Percentiles rank a stretch among this genome's conserved stretches.
Conservation (phyloP, 306 rosid genomes). For the Vigna angularis region DNA sequence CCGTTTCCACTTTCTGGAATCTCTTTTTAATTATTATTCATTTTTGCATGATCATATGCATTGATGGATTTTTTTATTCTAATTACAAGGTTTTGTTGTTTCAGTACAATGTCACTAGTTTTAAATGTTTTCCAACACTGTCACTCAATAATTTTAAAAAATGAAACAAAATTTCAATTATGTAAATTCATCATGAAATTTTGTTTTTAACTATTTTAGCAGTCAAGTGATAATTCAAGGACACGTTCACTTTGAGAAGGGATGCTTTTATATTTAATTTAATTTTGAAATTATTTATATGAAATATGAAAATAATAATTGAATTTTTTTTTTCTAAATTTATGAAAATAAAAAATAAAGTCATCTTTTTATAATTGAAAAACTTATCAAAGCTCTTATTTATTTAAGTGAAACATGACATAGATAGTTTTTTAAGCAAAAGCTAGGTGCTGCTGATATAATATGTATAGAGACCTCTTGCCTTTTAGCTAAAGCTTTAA, state of each 20-base stretch:
- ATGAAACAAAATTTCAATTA: neutral
- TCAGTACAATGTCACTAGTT: neutral
- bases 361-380: neutral
- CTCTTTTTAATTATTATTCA: neutral
- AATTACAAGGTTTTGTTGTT: slow-evolving; percentile 1
- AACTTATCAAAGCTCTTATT: neutral
- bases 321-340: neutral
- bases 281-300: neutral
- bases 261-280: neutral
- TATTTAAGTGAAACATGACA: neutral
- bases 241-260: too few relatives aligned
- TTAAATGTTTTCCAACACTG: neutral
- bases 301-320: neutral
- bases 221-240: neutral
- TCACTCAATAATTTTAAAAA: neutral
- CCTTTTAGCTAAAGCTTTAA: neutral
- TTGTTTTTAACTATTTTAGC: neutral
- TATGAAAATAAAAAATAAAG: neutral
- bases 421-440: neutral
- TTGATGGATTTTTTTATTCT: neutral
- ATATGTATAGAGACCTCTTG: neutral
- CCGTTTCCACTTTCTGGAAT: slow-evolving; percentile 12
- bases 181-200: too few relatives aligned
- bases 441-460: slow-evolving; percentile 8
- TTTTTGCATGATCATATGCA: too few relatives aligned